phyloP scores from a whole-genome alignment of 345 rosid genomes.

The Salix exigua region DNA sequence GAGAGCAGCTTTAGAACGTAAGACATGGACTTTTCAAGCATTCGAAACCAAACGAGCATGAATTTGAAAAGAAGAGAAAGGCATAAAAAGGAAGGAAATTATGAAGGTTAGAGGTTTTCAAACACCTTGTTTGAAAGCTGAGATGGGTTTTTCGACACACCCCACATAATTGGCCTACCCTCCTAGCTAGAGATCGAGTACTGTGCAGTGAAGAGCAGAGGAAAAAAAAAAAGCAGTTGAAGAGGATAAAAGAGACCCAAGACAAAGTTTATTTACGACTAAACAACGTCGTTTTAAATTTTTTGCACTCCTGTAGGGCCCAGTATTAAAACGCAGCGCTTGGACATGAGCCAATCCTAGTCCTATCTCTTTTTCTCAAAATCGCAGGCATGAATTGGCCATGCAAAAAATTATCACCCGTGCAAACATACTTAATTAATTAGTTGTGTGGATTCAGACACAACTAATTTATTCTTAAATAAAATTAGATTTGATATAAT shows the following conservation, averaged over 20 bases:
- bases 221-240: not conserved
- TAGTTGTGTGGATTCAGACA: too few species aligned
- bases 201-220: not conserved
- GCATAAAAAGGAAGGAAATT: not conserved
- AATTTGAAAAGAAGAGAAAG: not conserved
- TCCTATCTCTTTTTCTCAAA: too few species aligned
- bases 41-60: not conserved
- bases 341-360: too few species aligned
- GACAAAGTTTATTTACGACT: too few species aligned
- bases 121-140: constrained; percentile 21
- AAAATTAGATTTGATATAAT: too few species aligned
- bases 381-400: too few species aligned
- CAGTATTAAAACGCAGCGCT: too few species aligned
- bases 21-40: not conserved
- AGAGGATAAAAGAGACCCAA: not conserved
- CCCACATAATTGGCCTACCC: not conserved
- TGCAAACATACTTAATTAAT: too few species aligned
- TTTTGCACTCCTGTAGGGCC: too few species aligned
- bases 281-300: too few species aligned
- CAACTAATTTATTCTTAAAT: too few species aligned
- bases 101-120: not conserved
- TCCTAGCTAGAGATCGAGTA: not conserved
- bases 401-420: too few species aligned
- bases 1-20: not conserved
- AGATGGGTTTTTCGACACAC: constrained; percentile 6